These are phyloP conservation scores for Cubamyces lactineus DNA, from an alignment of 768 basidiomycete species.

Conservation along the genomic window DNA sequence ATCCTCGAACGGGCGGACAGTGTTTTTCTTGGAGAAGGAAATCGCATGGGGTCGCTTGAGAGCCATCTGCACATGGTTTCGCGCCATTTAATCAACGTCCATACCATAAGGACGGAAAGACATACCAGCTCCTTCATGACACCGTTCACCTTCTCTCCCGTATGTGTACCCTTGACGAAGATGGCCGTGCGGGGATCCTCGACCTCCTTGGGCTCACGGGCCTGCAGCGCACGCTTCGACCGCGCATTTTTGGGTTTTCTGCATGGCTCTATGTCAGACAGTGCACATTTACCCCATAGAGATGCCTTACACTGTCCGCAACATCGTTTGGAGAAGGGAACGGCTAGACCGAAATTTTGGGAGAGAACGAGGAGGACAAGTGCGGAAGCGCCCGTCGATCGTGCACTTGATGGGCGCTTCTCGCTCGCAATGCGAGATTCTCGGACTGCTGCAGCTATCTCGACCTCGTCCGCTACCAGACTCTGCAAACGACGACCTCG, in stretches of 20 bases:
- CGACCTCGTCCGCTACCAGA: too few species aligned
- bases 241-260: constrained; percentile 97
- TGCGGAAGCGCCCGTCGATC: constrained; percentile 10
- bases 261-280: background rate
- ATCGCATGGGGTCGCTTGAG: constrained; percentile 91
- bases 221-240: constrained; percentile 86
- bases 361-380: constrained; percentile 1
- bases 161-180: constrained; percentile 88
- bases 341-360: constrained; percentile 10
- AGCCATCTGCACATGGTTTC: constrained; percentile 64
- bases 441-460: background rate
- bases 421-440: background rate
- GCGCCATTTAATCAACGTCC: background rate
- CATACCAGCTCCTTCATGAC: constrained; percentile 91
- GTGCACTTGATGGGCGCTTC: constrained; percentile 9
- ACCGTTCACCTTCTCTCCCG: constrained; percentile 75
- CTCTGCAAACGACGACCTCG: too few species aligned
- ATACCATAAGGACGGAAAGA: constrained; percentile 16
- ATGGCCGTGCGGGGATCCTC: constrained; percentile 87
- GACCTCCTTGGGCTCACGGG: constrained; percentile 85
- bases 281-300: background rate
- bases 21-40: constrained; percentile 93
- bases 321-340: constrained; percentile 17
- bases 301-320: constrained; percentile 35
- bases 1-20: constrained; percentile 88